Percentiles rank a stretch among this genome's conserved stretches.
phyloP scores from a whole-genome alignment of 2,329 filamentous ascomycete genomes.

The Atkinsonella texensis region DNA sequence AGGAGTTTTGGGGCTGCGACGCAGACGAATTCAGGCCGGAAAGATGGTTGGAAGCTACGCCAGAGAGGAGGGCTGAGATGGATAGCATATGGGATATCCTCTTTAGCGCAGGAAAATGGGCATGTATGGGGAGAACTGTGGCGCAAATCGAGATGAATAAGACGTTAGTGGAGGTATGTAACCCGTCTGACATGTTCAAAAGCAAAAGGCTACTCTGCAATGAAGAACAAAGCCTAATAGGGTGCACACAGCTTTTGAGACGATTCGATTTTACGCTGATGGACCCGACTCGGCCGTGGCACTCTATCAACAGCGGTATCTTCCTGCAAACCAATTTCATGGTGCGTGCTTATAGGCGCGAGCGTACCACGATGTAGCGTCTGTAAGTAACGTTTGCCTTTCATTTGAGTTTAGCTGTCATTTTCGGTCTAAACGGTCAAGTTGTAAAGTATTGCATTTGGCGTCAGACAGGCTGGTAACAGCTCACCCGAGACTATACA shows the following conservation, averaged over 20 bases:
- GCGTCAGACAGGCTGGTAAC: no score
- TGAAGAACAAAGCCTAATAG: background rate
- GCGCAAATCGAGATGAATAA: conserved; percentile 28
- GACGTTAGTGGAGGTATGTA: conserved; percentile 27
- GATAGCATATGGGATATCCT: conserved; percentile 25
- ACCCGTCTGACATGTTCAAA: background rate
- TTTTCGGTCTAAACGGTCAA: no score
- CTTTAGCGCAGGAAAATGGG: conserved; percentile 27
- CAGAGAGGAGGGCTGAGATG: conserved; percentile 21
- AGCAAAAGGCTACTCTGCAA: background rate
- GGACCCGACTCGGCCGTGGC: conserved; percentile 20
- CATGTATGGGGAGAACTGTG: conserved; percentile 26
- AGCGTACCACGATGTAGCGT: background rate
- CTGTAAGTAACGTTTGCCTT: no score
- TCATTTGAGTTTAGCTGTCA: no score
- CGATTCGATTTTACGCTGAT: conserved; percentile 20
- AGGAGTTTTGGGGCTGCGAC: conserved; percentile 24
- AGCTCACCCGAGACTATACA: no score
- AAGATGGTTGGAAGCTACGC: conserved; percentile 23
- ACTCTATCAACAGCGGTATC: conserved; percentile 18
- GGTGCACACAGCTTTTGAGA: conserved; percentile 15
- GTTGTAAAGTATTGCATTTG: no score
- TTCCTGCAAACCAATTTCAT: conserved; percentile 20
- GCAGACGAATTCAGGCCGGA: conserved; percentile 22
- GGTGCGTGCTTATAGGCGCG: conserved; percentile 4